Conservation (phyloP, 371 early-diverging fungal genomes). For the Choanephora cucurbitarum region DNA sequence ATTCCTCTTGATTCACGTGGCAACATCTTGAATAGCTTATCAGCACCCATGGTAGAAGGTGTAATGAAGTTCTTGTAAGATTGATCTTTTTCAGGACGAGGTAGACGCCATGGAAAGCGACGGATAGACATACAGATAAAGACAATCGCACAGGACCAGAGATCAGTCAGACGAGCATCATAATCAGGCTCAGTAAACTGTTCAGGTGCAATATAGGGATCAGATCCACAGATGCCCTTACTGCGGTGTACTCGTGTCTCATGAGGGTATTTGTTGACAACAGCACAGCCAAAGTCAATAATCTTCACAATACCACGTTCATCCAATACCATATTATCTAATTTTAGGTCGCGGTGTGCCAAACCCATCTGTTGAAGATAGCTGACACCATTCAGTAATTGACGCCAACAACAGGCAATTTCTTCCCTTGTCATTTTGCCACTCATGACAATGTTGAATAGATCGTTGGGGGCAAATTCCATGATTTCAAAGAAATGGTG, state of each 20-base stretch:
- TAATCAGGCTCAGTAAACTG: slow-evolving; percentile 59
- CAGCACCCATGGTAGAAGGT: slow-evolving; percentile 14
- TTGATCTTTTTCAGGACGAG: slow-evolving; percentile 53
- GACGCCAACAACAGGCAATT: slow-evolving; percentile 71
- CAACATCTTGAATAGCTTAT: slow-evolving; percentile 43
- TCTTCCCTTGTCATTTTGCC: slow-evolving; percentile 67
- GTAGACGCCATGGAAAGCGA: slow-evolving; percentile 75
- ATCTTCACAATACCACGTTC: slow-evolving; percentile 78
- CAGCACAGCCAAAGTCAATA: slow-evolving; percentile 91
- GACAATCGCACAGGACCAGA: slow-evolving; percentile 79
- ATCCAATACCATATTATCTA: slow-evolving; percentile 80
- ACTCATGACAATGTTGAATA: slow-evolving; percentile 74
- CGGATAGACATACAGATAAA: slow-evolving; percentile 75
- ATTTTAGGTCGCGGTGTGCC: slow-evolving; percentile 87
- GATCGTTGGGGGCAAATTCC: slow-evolving; percentile 81
- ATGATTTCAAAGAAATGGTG: slow-evolving; percentile 68
- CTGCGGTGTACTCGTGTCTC: slow-evolving; percentile 54
- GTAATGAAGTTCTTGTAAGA: slow-evolving; percentile 37
- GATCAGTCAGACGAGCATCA: slow-evolving; percentile 68
- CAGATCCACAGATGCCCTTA: slow-evolving; percentile 78
- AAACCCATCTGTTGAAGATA: slow-evolving; percentile 77
- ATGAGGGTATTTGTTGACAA: slow-evolving; percentile 74
- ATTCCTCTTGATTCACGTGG: slow-evolving; percentile 51
- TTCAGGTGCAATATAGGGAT: slow-evolving; percentile 93
- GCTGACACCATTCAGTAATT: slow-evolving; percentile 71